Percentiles rank a stretch among this genome's conserved stretches.
Evolutionary conservation across 192 early-diverging fungal genomes (phyloP).

Genomic region (Borealophlyctis nickersoniae): DNA sequence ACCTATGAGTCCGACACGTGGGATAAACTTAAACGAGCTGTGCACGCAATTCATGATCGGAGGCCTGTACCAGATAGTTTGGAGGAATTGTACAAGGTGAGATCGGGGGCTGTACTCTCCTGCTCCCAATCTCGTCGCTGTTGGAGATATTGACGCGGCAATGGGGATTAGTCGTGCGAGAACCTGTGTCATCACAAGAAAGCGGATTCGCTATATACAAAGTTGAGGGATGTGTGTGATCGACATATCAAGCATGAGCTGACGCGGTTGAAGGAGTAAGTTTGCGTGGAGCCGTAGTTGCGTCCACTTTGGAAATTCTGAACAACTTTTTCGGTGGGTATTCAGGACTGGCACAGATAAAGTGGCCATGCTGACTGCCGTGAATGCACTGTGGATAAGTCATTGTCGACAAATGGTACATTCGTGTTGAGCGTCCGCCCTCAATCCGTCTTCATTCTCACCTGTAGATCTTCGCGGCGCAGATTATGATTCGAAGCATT

Average conservation of each 20-base stretch:
- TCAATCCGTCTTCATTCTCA: too few relatives aligned
- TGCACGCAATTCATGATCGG: conserved; percentile 68
- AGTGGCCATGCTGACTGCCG: conserved; percentile 33
- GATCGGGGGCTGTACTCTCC: too few relatives aligned
- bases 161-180: conserved; percentile 52
- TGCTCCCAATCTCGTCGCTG: conserved; percentile 8
- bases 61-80: conserved; percentile 64
- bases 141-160: not conserved
- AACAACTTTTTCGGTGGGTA: too few relatives aligned
- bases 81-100: conserved; percentile 77
- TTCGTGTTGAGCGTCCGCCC: too few relatives aligned
- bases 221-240: conserved; percentile 55
- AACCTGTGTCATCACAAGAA: conserved; percentile 76
- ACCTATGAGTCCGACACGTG: conserved; percentile 67
- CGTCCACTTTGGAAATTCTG: too few relatives aligned
- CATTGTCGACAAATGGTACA: conserved; percentile 69
- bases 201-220: conserved; percentile 57
- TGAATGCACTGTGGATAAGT: conserved; percentile 60
- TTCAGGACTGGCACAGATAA: not conserved
- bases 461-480: too few relatives aligned
- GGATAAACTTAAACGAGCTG: conserved; percentile 60
- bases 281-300: not conserved
- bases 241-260: conserved; percentile 39
- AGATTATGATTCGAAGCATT: conserved; percentile 74
- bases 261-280: not conserved